These are phyloP conservation scores for Karstenula rhodostoma DNA, from an alignment of 2,329 filamentous ascomycete species.

Conservation along the genomic window DNA sequence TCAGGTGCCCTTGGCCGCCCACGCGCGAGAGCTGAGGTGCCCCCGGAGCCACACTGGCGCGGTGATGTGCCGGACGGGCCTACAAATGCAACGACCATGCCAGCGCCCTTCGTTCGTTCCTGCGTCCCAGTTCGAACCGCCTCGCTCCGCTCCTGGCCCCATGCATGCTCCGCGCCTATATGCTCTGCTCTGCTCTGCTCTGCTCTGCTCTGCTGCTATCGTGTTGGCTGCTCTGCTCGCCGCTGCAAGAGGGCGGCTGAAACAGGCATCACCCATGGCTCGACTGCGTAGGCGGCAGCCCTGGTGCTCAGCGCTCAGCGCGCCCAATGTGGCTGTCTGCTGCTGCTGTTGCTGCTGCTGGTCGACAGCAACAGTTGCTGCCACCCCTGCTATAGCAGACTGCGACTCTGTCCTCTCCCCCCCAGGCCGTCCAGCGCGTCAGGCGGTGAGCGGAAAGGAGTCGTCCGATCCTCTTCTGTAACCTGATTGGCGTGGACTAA, in stretches of 20 bases:
- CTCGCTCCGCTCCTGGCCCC: no score
- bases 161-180: no score
- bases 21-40: conserved; percentile 1
- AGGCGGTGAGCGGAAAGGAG: conserved; percentile 23
- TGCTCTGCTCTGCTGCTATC: no score
- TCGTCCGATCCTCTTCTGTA: neutral
- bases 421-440: conserved; percentile 15
- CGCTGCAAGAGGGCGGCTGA: conserved; percentile 23
- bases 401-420: neutral
- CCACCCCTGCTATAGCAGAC: conserved; percentile 15
- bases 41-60: conserved; percentile 8
- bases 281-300: conserved; percentile 16
- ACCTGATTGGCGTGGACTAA: conserved; percentile 8
- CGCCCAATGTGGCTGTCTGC: conserved; percentile 4
- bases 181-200: no score
- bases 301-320: neutral
- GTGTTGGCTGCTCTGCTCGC: neutral
- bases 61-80: conserved; percentile 17
- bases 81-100: conserved; percentile 12
- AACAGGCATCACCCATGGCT: conserved; percentile 12
- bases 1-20: conserved; percentile 2
- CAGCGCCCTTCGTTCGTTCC: conserved; percentile 14
- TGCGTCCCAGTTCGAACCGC: conserved; percentile 3
- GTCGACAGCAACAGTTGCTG: neutral
- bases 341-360: conserved; percentile 16